A percentile compares a stretch with the other conserved stretches of the same genome.
phyloP scores from a whole-genome alignment of 1,284 basidiomycete genomes.

The Leccinum subspadiceum region DNA sequence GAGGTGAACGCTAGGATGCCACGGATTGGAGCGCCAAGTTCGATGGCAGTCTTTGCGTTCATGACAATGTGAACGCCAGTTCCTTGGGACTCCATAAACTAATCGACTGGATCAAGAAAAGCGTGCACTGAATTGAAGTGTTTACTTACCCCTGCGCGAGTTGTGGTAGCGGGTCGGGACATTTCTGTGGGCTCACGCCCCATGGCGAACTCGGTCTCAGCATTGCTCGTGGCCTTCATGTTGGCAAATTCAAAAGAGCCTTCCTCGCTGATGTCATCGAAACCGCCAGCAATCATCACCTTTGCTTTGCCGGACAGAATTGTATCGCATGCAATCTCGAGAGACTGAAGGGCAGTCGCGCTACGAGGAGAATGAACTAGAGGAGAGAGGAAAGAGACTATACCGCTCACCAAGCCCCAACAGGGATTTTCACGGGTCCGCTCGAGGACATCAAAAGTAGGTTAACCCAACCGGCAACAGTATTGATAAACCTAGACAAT shows the following conservation, averaged over 20 bases:
- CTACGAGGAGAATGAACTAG: slow-evolving; percentile 38
- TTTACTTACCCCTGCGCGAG: slow-evolving; percentile 43
- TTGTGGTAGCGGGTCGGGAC: slow-evolving; percentile 57
- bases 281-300: slow-evolving; percentile 98
- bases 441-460: slow-evolving; percentile 90
- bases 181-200: slow-evolving; percentile 98
- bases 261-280: slow-evolving; percentile 97
- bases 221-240: slow-evolving; percentile 99
- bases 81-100: slow-evolving; percentile 71
- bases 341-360: slow-evolving; percentile 94
- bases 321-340: slow-evolving; percentile 97
- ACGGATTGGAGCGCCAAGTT: slow-evolving; percentile 92
- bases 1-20: slow-evolving; percentile 94
- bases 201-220: slow-evolving; percentile 96
- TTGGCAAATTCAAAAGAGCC: slow-evolving; percentile 97
- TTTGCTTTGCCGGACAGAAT: slow-evolving; percentile 95
- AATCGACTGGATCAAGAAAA: too few relatives aligned
- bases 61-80: slow-evolving; percentile 96
- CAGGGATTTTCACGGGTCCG: slow-evolving; percentile 98
- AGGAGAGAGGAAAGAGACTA: background rate
- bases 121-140: too few relatives aligned
- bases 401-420: slow-evolving; percentile 85
- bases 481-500: slow-evolving; percentile 84
- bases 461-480: slow-evolving; percentile 97
- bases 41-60: slow-evolving; percentile 93